Evolutionary conservation across 192 early-diverging fungal genomes (phyloP).

Genomic region (Backusella liffmaniae): DNA sequence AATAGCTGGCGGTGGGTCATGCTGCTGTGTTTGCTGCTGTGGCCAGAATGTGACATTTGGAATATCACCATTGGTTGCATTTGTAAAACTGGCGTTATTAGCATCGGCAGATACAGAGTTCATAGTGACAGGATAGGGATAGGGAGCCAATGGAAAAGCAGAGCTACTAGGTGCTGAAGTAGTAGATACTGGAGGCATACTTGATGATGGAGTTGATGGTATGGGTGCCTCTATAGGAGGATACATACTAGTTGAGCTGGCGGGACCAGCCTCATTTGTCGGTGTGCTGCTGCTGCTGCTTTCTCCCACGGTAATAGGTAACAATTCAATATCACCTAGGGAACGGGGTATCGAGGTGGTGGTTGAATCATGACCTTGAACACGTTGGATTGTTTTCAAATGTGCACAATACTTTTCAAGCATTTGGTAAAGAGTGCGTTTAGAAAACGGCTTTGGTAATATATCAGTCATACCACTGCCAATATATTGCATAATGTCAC

Average conservation of each 20-base stretch:
- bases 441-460: constrained; percentile 68
- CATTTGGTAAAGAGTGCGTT: constrained; percentile 46
- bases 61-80: constrained; percentile 5
- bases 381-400: constrained; percentile 41
- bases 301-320: not conserved
- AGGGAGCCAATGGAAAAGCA: constrained; percentile 13
- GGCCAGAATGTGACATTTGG: constrained; percentile 17
- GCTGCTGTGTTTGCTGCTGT: constrained; percentile 7
- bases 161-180: not conserved
- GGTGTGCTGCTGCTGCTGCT: not conserved
- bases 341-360: constrained; percentile 4
- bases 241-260: not conserved
- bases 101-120: constrained; percentile 7
- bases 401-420: constrained; percentile 60
- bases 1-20: not conserved
- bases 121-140: constrained; percentile 13
- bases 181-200: not conserved
- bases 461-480: constrained; percentile 76
- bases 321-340: not conserved
- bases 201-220: not conserved
- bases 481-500: constrained; percentile 65
- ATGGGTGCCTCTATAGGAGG: not conserved
- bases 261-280: not conserved
- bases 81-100: not conserved
- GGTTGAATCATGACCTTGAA: constrained; percentile 14